Evolutionary conservation across 768 basidiomycete species (phyloP).

Genomic region (Agaricus blazei): DNA sequence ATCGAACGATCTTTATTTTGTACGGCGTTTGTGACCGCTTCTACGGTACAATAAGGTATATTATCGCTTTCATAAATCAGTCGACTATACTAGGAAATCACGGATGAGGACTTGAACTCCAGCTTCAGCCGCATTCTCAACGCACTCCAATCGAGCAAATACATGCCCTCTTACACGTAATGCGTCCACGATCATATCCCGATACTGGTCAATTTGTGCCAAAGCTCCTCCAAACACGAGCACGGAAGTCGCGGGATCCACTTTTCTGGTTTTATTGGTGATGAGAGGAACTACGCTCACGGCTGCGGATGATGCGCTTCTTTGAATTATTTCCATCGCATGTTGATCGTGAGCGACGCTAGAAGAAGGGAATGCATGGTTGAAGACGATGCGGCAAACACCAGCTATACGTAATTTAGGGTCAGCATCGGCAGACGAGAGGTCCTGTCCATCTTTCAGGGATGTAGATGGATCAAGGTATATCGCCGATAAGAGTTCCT

Average conservation of each 20-base stretch:
- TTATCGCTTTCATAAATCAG: too few relatives aligned
- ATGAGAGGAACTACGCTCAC: conserved; percentile 12
- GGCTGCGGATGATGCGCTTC: conserved; percentile 13
- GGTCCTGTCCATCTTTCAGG: conserved; percentile 9
- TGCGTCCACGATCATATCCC: conserved; percentile 10
- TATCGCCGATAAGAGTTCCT: conserved; percentile 18
- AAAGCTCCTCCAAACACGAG: conserved; percentile 22
- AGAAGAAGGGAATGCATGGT: conserved; percentile 15
- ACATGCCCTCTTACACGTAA: conserved; percentile 10
- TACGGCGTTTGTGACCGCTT: too few relatives aligned
- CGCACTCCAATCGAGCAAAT: conserved; percentile 16
- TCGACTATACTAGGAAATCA: background rate
- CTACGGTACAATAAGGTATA: too few relatives aligned
- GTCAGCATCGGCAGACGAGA: conserved; percentile 14
- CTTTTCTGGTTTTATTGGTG: background rate
- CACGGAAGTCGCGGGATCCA: conserved; percentile 10
- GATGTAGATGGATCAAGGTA: conserved; percentile 11
- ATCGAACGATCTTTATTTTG: too few relatives aligned
- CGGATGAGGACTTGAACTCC: conserved; percentile 3
- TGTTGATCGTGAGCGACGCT: conserved; percentile 10
- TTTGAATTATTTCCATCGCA: conserved; percentile 17
- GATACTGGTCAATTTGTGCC: conserved; percentile 15
- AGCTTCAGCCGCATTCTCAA: conserved; percentile 14
- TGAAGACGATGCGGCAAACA: conserved; percentile 17
- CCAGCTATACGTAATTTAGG: conserved; percentile 22